Evolutionary conservation across 2,329 filamentous ascomycete genomes (phyloP), one percentile per base, ranked within the genome.

Genomic region (Calonectria honghensis): DNA sequence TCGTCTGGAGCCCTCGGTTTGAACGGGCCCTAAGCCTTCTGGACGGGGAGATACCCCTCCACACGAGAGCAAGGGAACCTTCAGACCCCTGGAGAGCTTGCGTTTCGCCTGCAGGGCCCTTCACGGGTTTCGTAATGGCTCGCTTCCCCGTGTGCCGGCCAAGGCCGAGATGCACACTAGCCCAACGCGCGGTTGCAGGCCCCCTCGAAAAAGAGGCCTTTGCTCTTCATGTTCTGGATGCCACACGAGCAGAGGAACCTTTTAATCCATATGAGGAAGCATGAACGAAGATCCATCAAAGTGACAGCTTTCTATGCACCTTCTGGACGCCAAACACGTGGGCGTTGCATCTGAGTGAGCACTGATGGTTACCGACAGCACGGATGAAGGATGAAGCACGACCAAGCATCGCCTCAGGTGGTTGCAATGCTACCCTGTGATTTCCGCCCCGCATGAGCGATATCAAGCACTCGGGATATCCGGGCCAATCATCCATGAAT

Each of bases 381-480:
- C 70, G 57, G 39, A 48, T 45, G 16, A 10, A 48, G 41, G 41
- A 48, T 48, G 61, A 20, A 61, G 41, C 67, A 50, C 20, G 39
- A 35, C 41, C 54, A 64, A 35, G 45, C 24, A 18, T 51, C 37
- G 59, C 41, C 29, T 72, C 65, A 51, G 39, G 57, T 73, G 16
- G 14, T 31, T 61, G n/a, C n/a, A 51, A 65, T 70, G 35, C 39
- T 32, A 51, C 51, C n/a, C 31, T 41, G 39, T 59, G 29, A 51
- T 68, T 64, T 73, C 65, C 54, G 70, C 57, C 54, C 57, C 57
- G 57, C 57, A 61, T 61, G n/a, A 37, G 32, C 57, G 35, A 27
- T 39, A 41, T 73, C 48, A 32, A 51, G 48, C n/a, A 41, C n/a
- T 20, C 29, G 18, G 29, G 24, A 45, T 64, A 59, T 24, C 35